A percentile compares a stretch with the other conserved stretches of the same genome.
phyloP scores from a whole-genome alignment of 495 filamentous ascomycete genomes.

The Penicillium maclennaniae region DNA sequence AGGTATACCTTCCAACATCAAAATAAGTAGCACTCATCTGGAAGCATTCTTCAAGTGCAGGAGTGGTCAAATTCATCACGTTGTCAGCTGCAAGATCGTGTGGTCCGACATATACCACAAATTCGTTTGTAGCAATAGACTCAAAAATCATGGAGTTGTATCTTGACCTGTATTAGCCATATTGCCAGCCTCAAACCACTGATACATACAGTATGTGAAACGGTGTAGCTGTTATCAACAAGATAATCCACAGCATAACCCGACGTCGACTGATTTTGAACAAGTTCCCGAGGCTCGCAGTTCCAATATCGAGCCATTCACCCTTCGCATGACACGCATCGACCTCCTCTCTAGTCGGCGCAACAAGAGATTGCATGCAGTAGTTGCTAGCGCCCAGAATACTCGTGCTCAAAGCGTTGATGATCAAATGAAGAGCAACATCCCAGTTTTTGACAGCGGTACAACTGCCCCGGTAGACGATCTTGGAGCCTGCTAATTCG shows the following conservation, averaged over 20 bases:
- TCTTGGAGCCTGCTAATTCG: no score
- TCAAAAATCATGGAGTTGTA: constrained; percentile 17
- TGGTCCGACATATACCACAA: constrained; percentile 1
- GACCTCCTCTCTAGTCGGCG: constrained; percentile 26
- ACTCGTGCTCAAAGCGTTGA: constrained; percentile 31
- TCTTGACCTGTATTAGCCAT: neutral
- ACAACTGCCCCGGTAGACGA: constrained; percentile 3
- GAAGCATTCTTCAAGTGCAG: constrained; percentile 4
- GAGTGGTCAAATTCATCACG: constrained; percentile 2
- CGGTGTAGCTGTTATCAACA: constrained; percentile 17
- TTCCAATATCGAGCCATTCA: constrained; percentile 25
- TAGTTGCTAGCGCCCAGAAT: constrained; percentile 33
- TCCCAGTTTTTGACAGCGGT: constrained; percentile 6
- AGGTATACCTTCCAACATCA: neutral
- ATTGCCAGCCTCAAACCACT: neutral
- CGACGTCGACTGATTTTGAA: neutral
- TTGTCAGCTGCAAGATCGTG: constrained; percentile 3
- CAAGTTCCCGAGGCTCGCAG: constrained; percentile 16
- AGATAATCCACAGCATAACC: constrained; percentile 9
- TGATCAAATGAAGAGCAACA: constrained; percentile 21
- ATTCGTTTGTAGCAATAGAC: constrained; percentile 3
- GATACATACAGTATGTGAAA: constrained; percentile 25
- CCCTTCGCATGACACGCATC: constrained; percentile 14
- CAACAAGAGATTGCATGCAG: constrained; percentile 36
- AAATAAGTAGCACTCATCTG: neutral